Evolutionary conservation across 768 basidiomycete genomes (phyloP).

Genomic region (Mycena latifolia): DNA sequence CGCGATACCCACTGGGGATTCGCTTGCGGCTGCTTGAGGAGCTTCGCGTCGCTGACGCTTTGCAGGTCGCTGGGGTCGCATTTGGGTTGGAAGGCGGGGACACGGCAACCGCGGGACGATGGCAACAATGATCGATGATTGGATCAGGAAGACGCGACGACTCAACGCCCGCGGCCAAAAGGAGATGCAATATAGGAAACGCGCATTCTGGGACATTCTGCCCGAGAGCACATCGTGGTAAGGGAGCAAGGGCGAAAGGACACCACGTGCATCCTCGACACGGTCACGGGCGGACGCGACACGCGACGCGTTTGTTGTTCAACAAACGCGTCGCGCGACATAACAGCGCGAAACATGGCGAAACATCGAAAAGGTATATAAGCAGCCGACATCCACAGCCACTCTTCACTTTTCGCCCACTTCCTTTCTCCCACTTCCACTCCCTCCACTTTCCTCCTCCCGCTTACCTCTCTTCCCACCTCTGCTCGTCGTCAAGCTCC

Average conservation of each 20-base stretch:
- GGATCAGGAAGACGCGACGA: too few relatives aligned
- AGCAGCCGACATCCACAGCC: not conserved
- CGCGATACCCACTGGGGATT: not conserved
- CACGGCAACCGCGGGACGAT: not conserved
- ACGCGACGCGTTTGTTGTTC: constrained; percentile 7
- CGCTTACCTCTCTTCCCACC: not conserved
- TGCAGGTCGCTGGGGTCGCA: constrained; percentile 13
- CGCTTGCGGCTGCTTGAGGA: not conserved
- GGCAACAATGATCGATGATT: not conserved
- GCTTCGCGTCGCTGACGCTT: constrained; percentile 19
- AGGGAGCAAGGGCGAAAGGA: not conserved
- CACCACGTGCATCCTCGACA: not conserved
- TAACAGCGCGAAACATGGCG: not conserved
- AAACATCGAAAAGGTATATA: not conserved
- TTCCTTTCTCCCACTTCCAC: constrained; percentile 8
- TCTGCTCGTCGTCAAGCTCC: not conserved
- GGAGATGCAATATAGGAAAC: constrained; percentile 7
- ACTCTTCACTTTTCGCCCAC: constrained; percentile 3
- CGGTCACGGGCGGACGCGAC: constrained; percentile 4
- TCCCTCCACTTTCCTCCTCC: too few relatives aligned
- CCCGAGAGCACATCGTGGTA: not conserved
- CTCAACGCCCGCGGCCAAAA: constrained; percentile 17
- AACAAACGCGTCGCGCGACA: constrained; percentile 1
- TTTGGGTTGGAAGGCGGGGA: not conserved
- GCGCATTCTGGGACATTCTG: not conserved